Evolutionary conservation across 208 protist genomes (phyloP).

Genomic region (Wallacemonas collosoma): DNA sequence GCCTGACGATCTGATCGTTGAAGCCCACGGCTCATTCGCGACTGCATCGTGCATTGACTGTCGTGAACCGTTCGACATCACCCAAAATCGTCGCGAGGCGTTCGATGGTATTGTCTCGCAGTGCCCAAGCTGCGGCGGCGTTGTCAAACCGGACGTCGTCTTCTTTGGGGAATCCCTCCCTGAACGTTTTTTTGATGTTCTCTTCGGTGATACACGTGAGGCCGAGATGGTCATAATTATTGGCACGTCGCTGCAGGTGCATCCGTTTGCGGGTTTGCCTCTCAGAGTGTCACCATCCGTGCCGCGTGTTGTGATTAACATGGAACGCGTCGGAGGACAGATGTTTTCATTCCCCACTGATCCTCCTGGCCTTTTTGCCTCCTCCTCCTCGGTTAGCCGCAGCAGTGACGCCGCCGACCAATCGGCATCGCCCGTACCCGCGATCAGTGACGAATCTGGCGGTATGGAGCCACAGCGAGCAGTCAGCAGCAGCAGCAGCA

Average conservation of each 20-base stretch:
- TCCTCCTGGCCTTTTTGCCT: not conserved
- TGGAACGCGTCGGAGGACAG: constrained; percentile 64
- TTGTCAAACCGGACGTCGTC: constrained; percentile 97
- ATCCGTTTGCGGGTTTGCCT: constrained; percentile 91
- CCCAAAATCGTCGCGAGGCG: constrained; percentile 33
- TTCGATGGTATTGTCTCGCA: constrained; percentile 48
- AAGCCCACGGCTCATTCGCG: constrained; percentile 96
- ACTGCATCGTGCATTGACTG: constrained; percentile 88
- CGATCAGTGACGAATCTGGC: not conserved
- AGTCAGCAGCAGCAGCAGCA: constrained; percentile 38
- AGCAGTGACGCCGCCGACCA: not conserved
- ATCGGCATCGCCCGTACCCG: not conserved
- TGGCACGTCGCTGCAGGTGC: constrained; percentile 95
- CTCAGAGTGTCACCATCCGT: constrained; percentile 44
- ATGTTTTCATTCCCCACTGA: constrained; percentile 81
- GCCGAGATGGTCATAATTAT: constrained; percentile 94
- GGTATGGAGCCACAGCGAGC: too few relatives aligned
- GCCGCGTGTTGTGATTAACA: constrained; percentile 93
- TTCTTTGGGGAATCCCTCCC: constrained; percentile 97
- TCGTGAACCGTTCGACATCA: constrained; percentile 48
- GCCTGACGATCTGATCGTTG: constrained; percentile 81
- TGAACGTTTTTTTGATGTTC: constrained; percentile 67
- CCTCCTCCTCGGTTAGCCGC: constrained; percentile 3
- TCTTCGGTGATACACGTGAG: constrained; percentile 64
- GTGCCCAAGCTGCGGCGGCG: constrained; percentile 60